Evolutionary conservation across 352 stramenopile species (phyloP), one percentile per base, ranked within the genome.

Genomic region (Phytophthora macrochlamydospora): DNA sequence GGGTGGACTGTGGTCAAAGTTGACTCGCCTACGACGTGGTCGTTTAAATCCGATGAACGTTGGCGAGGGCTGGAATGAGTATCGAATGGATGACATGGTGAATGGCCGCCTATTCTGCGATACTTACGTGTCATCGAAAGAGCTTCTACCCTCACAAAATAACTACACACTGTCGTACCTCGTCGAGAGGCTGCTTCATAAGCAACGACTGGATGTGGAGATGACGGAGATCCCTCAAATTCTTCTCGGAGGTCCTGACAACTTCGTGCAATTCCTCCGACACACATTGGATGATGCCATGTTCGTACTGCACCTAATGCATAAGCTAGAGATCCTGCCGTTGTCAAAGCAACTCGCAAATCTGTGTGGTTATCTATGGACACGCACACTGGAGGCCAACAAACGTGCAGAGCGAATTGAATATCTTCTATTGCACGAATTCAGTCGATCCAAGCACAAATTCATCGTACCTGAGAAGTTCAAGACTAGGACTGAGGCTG

Each of bases 391-490:
- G 44, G 94, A 98, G 68, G 95, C 75, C 2, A 96, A 98, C 75
- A 99, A 99, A 63, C 95, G 98, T 40, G 97, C 97, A 5, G 97
- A 99, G 69, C 93, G 98, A 38, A 99, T 99, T 58, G 98, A 99
- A 67, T 99, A 99, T 69, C 76, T 99, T 59, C 76, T 99, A n/a
- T 78, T 99, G 12, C 98, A 99, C 72, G 97, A 99, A 69, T 99
- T 99, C 73, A 89, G 75, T 38, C 76, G 82, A 3, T 92, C 85
- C 3, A 92, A 93, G 69, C 89, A 99, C 71, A 99, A 99, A 83
- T 99, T 98, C 62, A 92, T 99, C 51, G 90, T 98, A 7, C 98
- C 98, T 0, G 98, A 99, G 64, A 98, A 98, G 65, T 90, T 78
- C 63, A 90, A 90, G 48, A 90, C 75, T 11, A 85, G 88, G 55